Base-by-base conservation (phyloP, 495 filamentous ascomycete genomes). In the Daldinia bambusicola region DNA sequence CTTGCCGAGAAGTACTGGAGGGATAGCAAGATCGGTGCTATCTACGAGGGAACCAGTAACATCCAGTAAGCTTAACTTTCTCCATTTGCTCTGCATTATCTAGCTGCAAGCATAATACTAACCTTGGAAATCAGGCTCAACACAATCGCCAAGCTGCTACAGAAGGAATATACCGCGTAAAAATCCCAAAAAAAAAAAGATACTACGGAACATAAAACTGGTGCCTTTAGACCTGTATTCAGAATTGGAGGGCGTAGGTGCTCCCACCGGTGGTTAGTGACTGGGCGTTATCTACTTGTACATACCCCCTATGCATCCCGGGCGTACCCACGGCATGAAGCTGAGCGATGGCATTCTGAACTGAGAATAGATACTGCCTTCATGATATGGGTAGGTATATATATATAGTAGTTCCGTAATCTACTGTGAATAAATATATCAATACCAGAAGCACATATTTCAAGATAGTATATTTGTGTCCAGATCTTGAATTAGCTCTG, bases 1-100 rank as follows among this genome's bases (percentile, higher is more conserved):
- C 89, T 97, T 67, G 95, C 96, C 4, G 95, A 99, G 89, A 99
- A 99, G 88, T 96, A 91, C 84, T 99, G 90, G 85, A 86, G 95
- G 22, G 95, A 99, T 79, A 95, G 92, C 84, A 99, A 98, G 89
- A 99, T 99, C 77, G 95, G 95, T 1, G 93, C 93, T 51, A 98
- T 99, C 70, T 98, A 99, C 82, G 95, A 99, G 85, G 95, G 95
- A 45, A 97, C 94, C 61, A 87, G 85, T 77, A 88, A 88, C 74
- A 88, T 88, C 55, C 86, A 88, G 84, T 85, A 80, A 76, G 83
- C n/a, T 76, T 40, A 13, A 36, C 30, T 9, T 58, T 26, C 6
- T 40, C 18, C 26, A 3, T 5, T 48, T 20, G 1, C 1, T 14
- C 3, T 26, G 26, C 26, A 26, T 26, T 26, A n/a, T 36, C 12